These are phyloP conservation scores for Saksenaea oblongispora DNA, from an alignment of 371 early-diverging fungal species.

Conservation along the genomic window DNA sequence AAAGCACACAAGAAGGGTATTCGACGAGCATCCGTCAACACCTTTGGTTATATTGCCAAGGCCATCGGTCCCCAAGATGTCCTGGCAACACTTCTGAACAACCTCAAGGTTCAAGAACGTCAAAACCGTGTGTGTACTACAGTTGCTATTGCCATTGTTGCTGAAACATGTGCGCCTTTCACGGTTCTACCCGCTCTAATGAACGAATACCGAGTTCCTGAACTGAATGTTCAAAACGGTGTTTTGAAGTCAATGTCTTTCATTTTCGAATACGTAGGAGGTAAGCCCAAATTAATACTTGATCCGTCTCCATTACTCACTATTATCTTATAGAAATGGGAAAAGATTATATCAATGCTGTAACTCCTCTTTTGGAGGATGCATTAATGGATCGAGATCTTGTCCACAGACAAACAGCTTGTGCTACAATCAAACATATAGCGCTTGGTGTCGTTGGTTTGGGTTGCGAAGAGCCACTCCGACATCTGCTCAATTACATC, in stretches of 20 bases:
- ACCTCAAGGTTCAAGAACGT: constrained; percentile 97
- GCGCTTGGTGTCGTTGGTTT: constrained; percentile 90
- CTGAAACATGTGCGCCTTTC: constrained; percentile 94
- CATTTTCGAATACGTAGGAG: constrained; percentile 96
- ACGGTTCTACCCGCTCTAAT: constrained; percentile 97
- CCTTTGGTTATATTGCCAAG: constrained; percentile 98
- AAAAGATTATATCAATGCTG: constrained; percentile 95
- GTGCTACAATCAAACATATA: constrained; percentile 92
- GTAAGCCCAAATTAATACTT: constrained; percentile 1
- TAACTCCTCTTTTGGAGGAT: constrained; percentile 95
- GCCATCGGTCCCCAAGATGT: constrained; percentile 99
- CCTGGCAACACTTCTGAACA: constrained; percentile 93
- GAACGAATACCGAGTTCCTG: constrained; percentile 98
- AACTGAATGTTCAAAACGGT: constrained; percentile 97
- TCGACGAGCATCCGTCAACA: constrained; percentile 94
- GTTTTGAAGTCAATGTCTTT: constrained; percentile 94
- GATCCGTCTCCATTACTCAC: background rate
- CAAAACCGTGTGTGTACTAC: constrained; percentile 98
- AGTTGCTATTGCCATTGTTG: constrained; percentile 95
- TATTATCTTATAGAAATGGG: constrained; percentile 70
- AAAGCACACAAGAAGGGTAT: constrained; percentile 96
- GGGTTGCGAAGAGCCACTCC: constrained; percentile 91
- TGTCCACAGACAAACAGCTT: constrained; percentile 97
- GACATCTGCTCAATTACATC: constrained; percentile 93
- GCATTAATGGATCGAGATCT: constrained; percentile 97